These are phyloP conservation scores for Eucalyptus sideroxylon DNA, from an alignment of 345 rosid genomes.

Conservation along the genomic window DNA sequence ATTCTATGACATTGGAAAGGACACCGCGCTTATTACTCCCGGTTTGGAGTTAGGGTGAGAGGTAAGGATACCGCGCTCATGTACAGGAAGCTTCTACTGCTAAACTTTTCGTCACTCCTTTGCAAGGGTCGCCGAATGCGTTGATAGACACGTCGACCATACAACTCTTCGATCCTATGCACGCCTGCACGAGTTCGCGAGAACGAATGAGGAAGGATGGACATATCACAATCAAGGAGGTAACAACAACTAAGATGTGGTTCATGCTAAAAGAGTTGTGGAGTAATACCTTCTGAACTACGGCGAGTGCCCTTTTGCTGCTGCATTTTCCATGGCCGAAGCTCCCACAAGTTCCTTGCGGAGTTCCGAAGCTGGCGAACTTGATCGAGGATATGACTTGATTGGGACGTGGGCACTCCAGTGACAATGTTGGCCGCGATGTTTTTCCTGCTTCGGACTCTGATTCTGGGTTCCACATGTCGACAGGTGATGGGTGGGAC, in stretches of 20 bases:
- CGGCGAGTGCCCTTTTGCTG: conserved; percentile 39
- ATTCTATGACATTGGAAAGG: background rate
- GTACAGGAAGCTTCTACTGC: conserved; percentile 87
- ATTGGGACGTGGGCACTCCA: conserved; percentile 46
- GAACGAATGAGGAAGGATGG: background rate
- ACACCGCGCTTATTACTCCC: background rate
- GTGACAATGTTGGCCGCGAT: conserved; percentile 28
- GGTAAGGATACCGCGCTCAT: background rate
- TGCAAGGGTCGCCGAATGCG: conserved; percentile 81
- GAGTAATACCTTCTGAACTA: conserved; percentile 46
- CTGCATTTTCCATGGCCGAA: conserved; percentile 57
- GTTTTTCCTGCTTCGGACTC: conserved; percentile 10
- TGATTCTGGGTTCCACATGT: conserved; percentile 52
- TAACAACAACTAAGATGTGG: background rate
- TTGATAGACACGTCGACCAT: conserved; percentile 41
- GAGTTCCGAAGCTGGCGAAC: conserved; percentile 88
- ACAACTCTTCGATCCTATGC: conserved; percentile 74
- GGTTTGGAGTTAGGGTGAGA: background rate
- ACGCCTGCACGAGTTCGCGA: conserved; percentile 39
- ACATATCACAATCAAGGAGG: background rate
- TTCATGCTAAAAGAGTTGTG: background rate
- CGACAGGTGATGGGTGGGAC: conserved; percentile 66
- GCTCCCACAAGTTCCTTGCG: conserved; percentile 65
- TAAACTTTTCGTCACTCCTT: conserved; percentile 61
- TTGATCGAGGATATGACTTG: conserved; percentile 69